Base-by-base conservation (phyloP, 768 basidiomycete genomes). In the Trametes cubensis region DNA sequence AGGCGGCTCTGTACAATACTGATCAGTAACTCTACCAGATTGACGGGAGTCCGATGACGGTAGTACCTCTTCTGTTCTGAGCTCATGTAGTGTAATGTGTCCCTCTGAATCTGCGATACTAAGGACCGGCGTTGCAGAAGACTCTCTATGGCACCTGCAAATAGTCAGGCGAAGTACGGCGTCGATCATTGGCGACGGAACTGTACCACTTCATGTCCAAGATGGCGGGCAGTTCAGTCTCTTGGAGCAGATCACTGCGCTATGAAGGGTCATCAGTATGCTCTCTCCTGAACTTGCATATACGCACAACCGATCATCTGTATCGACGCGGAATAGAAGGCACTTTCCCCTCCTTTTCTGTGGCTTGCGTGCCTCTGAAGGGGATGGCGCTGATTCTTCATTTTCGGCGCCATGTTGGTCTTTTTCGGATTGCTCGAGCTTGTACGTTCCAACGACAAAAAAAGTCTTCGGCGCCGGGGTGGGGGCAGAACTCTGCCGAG, bases 191-290 rank as follows among this genome's bases (percentile, higher is more conserved):
- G 10, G 15, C 38, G 34, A 10, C 13, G 17, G 25, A 30, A 5
- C 17, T 67, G 70, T 7, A 95, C 97, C 97, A 99, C 81, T 98
- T 98, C 83, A 94, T 86, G 73, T 99, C 97, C 25, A 90, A 81
- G 28, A 99, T 83, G 8, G 94, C 97, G 2, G 94, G 88, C 18
- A 90, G 74, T 56, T 86, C 77, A 38, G 93, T 79, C 17, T 87
- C 76, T 67, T 96, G 89, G 2, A 89, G 71, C 68, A 88, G 82
- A 5, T 75, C 74, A 59, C 88, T 88, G 61, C 38, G 38, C 68
- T 63, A 59, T 6, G 42, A 28, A 21, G 18, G n/a, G 25, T 28
- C 42, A 21, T 39, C 45, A 15, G 20, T 20, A 6, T 23, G 38
- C 14, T 4, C 20, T 25, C 21, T 8, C 8, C 17, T 1, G 0